phyloP scores from a whole-genome alignment of 2,329 filamentous ascomycete species.

The Aureobasidium sp. region DNA sequence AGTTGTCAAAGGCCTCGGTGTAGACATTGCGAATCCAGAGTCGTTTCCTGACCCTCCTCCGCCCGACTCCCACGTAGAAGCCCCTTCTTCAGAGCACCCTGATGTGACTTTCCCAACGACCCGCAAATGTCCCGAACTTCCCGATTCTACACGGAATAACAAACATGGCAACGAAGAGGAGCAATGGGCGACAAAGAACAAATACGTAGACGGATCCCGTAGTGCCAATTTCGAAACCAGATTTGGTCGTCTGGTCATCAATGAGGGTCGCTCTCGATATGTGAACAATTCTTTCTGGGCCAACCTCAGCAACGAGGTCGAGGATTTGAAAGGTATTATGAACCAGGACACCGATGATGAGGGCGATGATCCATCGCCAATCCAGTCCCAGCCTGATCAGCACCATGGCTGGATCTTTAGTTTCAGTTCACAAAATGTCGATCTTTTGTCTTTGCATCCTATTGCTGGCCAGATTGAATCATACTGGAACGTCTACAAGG shows the following conservation, averaged over 20 bases:
- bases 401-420: slow-evolving; percentile 69
- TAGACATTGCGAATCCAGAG: slow-evolving; percentile 26
- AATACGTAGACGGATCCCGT: background rate
- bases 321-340: slow-evolving; percentile 55
- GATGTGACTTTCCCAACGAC: background rate
- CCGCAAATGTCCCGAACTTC: slow-evolving; percentile 23
- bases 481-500: slow-evolving; percentile 64
- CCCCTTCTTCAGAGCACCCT: background rate
- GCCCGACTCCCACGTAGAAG: slow-evolving; percentile 1
- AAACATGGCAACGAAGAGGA: slow-evolving; percentile 4
- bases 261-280: slow-evolving; percentile 64
- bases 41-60: background rate
- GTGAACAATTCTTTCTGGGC: slow-evolving; percentile 73
- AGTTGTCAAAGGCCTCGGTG: slow-evolving; percentile 58
- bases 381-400: slow-evolving; percentile 36
- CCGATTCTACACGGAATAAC: slow-evolving; percentile 14
- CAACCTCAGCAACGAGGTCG: slow-evolving; percentile 65
- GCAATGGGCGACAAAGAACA: background rate
- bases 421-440: slow-evolving; percentile 62
- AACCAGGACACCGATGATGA: slow-evolving; percentile 57
- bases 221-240: slow-evolving; percentile 33
- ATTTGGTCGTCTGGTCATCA: slow-evolving; percentile 63
- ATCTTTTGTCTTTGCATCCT: slow-evolving; percentile 59
- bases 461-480: slow-evolving; percentile 56
- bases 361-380: slow-evolving; percentile 44